phyloP scores from a whole-genome alignment of 2,329 filamentous ascomycete genomes.

The Calonectria crousiana region DNA sequence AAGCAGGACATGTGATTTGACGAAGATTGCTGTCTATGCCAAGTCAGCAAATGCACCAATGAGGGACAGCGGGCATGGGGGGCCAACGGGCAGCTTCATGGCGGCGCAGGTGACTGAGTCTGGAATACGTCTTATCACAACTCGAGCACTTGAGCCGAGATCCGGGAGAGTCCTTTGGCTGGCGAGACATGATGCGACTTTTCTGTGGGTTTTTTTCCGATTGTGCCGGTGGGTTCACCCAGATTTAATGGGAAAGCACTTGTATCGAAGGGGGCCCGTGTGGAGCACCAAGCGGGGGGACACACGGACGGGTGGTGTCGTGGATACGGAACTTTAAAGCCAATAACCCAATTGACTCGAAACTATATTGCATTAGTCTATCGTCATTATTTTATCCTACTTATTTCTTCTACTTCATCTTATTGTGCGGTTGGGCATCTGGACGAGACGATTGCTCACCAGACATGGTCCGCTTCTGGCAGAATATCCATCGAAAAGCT shows the following conservation, averaged over 20 bases:
- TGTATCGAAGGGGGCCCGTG: neutral
- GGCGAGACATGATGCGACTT: neutral
- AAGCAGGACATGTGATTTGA: slow-evolving; percentile 20
- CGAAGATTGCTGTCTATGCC: neutral
- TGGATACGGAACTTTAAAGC: neutral
- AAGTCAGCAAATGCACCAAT: slow-evolving; percentile 9
- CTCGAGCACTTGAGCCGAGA: neutral
- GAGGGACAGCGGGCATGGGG: neutral
- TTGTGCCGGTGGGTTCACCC: neutral
- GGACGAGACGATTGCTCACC: neutral
- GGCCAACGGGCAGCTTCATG: slow-evolving; percentile 26
- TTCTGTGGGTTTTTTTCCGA: slow-evolving; percentile 1
- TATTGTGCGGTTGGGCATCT: neutral
- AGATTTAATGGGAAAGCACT: neutral
- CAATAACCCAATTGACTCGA: neutral
- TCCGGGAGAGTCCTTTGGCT: neutral
- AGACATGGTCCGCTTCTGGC: neutral
- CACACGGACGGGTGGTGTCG: neutral
- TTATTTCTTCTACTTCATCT: neutral
- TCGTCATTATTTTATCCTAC: neutral
- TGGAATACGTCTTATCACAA: slow-evolving; percentile 26
- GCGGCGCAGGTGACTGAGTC: slow-evolving; percentile 22
- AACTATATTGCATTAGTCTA: neutral
- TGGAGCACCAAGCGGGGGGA: neutral
- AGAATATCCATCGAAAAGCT: neutral